Evolutionary conservation across 805 yeast species (phyloP), one percentile per base, ranked within the genome.

Genomic region (Zygosaccharomyces bailii): DNA sequence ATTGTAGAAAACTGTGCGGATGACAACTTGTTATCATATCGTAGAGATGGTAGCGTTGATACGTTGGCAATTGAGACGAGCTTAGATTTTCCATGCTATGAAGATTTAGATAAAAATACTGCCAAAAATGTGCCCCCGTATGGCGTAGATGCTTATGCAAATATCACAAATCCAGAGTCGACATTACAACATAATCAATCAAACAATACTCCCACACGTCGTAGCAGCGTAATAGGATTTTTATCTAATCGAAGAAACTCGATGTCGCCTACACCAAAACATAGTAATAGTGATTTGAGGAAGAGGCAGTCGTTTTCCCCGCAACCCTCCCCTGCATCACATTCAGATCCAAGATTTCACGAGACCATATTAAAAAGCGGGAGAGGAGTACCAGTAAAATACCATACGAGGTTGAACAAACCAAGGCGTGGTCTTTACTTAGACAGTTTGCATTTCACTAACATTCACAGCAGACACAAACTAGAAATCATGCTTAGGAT

Each of bases 401-500:
- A 49, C 20, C 52, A 50, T 20, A 59, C 62, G 4, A 50, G 50
- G n/a, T 31, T 55, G 16, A 60, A 57, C 31, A 52, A 50, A 35
- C 49, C 61, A 3, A 59, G 54, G 37, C 53, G 67, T 20, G 69
- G 70, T 1, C 70, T 83, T 42, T 76, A 78, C 50, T 82, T 90
- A 1, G 89, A 84, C 55, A 62, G 72, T 34, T 69, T 76, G 11
- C 78, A 83, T 50, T 82, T 75, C 55, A 72, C 79, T 25, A 82
- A 80, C 54, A 72, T 85, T 35, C 78, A 74, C 51, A 71, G 84
- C 13, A 72, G 75, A 44, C 95, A 85, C 60, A 69, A 89, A 39
- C 61, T 85, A 39, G 93, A 85, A 59, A 73, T 85, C 4, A 79
- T 84, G 53, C 74, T 85, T 45, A 68, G 93, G 45, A 78, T 85